These are phyloP conservation scores for Xerocomus potaroensis DNA, from an alignment of 768 basidiomycete species.

Conservation along the genomic window DNA sequence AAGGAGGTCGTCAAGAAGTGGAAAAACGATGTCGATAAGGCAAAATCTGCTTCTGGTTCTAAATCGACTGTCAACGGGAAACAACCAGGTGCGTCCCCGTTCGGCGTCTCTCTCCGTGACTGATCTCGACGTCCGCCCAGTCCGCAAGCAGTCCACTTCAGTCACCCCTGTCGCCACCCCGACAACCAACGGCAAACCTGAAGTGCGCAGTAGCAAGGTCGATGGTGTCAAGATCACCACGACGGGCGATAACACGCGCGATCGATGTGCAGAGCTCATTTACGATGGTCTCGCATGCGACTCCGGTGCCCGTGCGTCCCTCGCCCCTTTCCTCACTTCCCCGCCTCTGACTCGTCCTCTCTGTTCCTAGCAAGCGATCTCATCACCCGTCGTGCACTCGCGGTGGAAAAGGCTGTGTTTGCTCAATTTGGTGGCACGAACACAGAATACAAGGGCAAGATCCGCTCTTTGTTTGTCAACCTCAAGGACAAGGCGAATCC, in stretches of 20 bases:
- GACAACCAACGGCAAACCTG: constrained; percentile 31
- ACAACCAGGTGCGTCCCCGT: constrained; percentile 34
- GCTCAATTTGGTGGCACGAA: constrained; percentile 41
- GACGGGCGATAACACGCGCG: constrained; percentile 70
- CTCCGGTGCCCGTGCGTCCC: constrained; percentile 78
- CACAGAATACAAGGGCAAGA: constrained; percentile 64
- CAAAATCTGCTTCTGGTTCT: constrained; percentile 34
- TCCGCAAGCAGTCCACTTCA: constrained; percentile 33
- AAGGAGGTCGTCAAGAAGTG: constrained; percentile 91
- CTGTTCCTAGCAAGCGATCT: constrained; percentile 55
- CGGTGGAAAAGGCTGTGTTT: constrained; percentile 66
- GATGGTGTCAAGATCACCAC: constrained; percentile 60
- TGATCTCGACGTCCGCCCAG: no score
- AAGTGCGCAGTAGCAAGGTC: constrained; percentile 55
- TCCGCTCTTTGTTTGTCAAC: constrained; percentile 87
- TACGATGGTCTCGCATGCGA: constrained; percentile 90
- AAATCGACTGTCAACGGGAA: constrained; percentile 21
- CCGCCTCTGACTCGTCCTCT: constrained; percentile 5
- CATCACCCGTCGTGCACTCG: constrained; percentile 61
- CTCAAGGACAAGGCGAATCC: constrained; percentile 96
- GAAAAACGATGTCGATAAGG: constrained; percentile 83
- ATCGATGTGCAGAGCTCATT: constrained; percentile 83
- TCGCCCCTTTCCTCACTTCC: neutral
- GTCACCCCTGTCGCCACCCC: constrained; percentile 36
- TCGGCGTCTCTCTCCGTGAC: no score